A percentile compares a stretch with the other conserved stretches of the same genome.
These are phyloP conservation scores for Fusarium sp. DNA, from an alignment of 2,329 filamentous ascomycete genomes.

Conservation along the genomic window DNA sequence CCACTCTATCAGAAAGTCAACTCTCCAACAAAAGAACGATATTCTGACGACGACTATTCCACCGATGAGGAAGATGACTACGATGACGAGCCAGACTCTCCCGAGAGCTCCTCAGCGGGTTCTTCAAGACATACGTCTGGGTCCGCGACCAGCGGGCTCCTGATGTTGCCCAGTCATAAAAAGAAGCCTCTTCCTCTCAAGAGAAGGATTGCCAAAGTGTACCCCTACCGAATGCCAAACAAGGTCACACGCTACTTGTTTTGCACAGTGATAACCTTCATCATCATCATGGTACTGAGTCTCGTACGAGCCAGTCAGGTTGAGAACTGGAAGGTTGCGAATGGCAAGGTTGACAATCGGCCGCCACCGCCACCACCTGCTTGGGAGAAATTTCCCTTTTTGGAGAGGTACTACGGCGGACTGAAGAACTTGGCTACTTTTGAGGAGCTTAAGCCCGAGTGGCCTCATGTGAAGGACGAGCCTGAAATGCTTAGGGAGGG, in stretches of 20 bases:
- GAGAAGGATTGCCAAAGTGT: slow-evolving; percentile 41
- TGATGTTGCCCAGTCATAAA: slow-evolving; percentile 57
- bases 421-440: slow-evolving; percentile 76
- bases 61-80: slow-evolving; percentile 60
- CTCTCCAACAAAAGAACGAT: slow-evolving; percentile 60
- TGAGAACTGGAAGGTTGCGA: slow-evolving; percentile 72
- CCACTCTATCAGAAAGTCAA: slow-evolving; percentile 62
- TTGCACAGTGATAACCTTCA: slow-evolving; percentile 72
- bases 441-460: slow-evolving; percentile 79
- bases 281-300: slow-evolving; percentile 81
- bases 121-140: slow-evolving; percentile 67
- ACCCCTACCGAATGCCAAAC: slow-evolving; percentile 73
- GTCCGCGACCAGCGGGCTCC: slow-evolving; percentile 54
- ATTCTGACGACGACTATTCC: slow-evolving; percentile 61
- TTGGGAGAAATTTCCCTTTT: slow-evolving; percentile 88
- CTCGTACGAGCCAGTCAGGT: slow-evolving; percentile 79
- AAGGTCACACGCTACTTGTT: slow-evolving; percentile 83
- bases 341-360: slow-evolving; percentile 57
- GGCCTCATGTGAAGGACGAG: slow-evolving; percentile 75
- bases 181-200: slow-evolving; percentile 32
- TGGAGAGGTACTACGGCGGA: slow-evolving; percentile 91
- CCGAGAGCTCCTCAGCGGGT: slow-evolving; percentile 56
- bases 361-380: slow-evolving; percentile 72
- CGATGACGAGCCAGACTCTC: slow-evolving; percentile 56
- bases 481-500: slow-evolving; percentile 46